A percentile compares a stretch with the other conserved stretches of the same genome.
phyloP scores from a whole-genome alignment of 2,329 filamentous ascomycete genomes.

The Septoria linicola region DNA sequence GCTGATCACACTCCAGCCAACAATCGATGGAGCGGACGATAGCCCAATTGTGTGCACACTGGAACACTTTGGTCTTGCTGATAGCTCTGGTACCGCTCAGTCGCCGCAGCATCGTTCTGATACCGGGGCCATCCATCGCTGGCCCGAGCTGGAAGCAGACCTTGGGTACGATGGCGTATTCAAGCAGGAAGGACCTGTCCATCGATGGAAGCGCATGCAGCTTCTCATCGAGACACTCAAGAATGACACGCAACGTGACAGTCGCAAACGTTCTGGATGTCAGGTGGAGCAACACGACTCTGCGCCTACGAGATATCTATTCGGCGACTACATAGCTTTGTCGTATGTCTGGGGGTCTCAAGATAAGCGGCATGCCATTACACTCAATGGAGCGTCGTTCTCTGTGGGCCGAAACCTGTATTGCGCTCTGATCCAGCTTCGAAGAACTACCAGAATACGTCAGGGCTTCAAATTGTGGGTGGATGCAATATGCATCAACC shows the following conservation, averaged over 20 bases:
- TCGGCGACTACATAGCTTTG: background rate
- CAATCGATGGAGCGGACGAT: too few relatives aligned
- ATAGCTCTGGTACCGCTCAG: too few relatives aligned
- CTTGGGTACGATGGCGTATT: too few relatives aligned
- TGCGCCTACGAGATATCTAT: background rate
- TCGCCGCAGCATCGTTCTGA: too few relatives aligned
- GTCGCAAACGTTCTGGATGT: background rate
- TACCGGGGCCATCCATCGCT: too few relatives aligned
- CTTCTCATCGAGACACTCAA: background rate
- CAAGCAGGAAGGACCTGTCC: too few relatives aligned
- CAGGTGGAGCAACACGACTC: background rate
- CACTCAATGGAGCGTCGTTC: background rate
- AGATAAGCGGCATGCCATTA: background rate
- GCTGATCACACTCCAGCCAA: too few relatives aligned
- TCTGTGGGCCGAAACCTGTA: background rate
- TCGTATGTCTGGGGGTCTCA: background rate
- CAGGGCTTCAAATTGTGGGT: background rate
- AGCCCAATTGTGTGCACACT: too few relatives aligned
- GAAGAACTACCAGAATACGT: background rate
- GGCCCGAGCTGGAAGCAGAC: too few relatives aligned
- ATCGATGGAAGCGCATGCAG: too few relatives aligned
- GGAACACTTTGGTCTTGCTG: too few relatives aligned
- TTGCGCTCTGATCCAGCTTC: background rate
- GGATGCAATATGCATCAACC: too few relatives aligned
- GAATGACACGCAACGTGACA: background rate